phyloP scores from a whole-genome alignment of 768 basidiomycete genomes.

The Podaxis mareebaensis region DNA sequence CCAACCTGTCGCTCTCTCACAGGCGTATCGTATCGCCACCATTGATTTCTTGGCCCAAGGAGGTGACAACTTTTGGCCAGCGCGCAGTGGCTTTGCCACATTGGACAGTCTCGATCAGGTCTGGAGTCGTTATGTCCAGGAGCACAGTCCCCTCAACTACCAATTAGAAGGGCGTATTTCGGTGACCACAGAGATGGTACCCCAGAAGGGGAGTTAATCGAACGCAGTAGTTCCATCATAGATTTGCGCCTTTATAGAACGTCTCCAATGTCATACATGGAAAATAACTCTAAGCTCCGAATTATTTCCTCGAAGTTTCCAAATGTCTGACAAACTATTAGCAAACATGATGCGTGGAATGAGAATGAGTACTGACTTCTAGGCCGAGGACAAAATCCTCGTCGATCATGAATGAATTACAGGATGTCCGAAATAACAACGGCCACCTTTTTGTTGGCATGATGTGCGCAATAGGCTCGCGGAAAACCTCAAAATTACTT shows the following conservation, averaged over 20 bases:
- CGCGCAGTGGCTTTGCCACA: conserved; percentile 25
- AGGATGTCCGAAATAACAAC: background rate
- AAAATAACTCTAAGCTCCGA: conserved; percentile 4
- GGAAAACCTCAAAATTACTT: conserved; percentile 2
- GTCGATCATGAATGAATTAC: conserved; percentile 14
- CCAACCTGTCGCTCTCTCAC: conserved; percentile 25
- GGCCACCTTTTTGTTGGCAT: background rate
- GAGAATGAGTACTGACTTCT: background rate
- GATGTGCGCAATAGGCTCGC: background rate
- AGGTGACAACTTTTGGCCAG: conserved; percentile 36
- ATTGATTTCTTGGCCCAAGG: conserved; percentile 35
- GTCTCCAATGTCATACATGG: conserved; percentile 7
- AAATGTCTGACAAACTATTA: background rate
- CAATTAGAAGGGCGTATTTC: conserved; percentile 25
- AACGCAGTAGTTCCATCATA: background rate
- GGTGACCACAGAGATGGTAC: conserved; percentile 23
- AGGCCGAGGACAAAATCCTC: conserved; percentile 11
- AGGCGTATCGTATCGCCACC: conserved; percentile 32
- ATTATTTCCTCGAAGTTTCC: conserved; percentile 12
- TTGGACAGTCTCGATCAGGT: conserved; percentile 36
- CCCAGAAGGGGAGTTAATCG: conserved; percentile 20
- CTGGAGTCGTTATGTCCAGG: conserved; percentile 31
- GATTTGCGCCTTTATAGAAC: background rate
- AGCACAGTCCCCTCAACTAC: conserved; percentile 25
- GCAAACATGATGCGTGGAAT: too few species aligned